Base-by-base conservation (phyloP, 1,284 basidiomycete genomes). In the Trichosporon sp. region DNA sequence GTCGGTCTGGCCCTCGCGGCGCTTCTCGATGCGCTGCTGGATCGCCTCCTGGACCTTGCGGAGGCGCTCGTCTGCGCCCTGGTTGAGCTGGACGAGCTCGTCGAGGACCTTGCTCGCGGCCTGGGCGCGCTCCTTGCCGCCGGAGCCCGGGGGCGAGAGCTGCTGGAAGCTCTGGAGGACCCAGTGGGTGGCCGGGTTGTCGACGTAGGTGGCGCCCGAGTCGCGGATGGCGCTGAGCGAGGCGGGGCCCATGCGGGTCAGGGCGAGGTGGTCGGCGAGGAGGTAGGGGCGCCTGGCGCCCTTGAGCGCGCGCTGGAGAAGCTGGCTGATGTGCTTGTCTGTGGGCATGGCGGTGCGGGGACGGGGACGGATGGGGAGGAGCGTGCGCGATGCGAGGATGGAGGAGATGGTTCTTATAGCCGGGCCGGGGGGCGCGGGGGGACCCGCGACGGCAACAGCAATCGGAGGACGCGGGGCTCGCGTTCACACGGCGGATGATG, bases 151-250 rank as follows among this genome's bases (percentile, higher is more conserved):
- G 13, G 62, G 60, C 0, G 65, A 35, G 51, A 31, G 65, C n/a
- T 21, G 9, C 29, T 34, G 18, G 65, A 69, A 69, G 62, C 65
- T 66, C 27, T 66, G 44, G n/a, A 69, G 68, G 51, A 69, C 68
- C 68, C 68, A 69, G 65, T 66, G 62, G 1, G 68, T 69, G 0
- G 68, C 68, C 0, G 68, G 68, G 68, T 69, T 69, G 62, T 69
- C 68, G 68, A 69, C 68, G 62, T 69, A 69, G 6, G 51, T 66
- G 5, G 66, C 62, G 31, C 29, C 38, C 35, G 38, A 42, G 62
- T 69, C 65, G 21, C 64, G 53, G 38, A 69, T 42, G 27, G 35
- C 38, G 38, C n/a, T 25, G 62, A 69, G 29, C 13, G 51, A 47
- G 15, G 25, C 29, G 9, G 65, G 68, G 38, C 68, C 68, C 44